phyloP scores from a whole-genome alignment of 805 yeast species.

The Kregervanrija delftensis region DNA sequence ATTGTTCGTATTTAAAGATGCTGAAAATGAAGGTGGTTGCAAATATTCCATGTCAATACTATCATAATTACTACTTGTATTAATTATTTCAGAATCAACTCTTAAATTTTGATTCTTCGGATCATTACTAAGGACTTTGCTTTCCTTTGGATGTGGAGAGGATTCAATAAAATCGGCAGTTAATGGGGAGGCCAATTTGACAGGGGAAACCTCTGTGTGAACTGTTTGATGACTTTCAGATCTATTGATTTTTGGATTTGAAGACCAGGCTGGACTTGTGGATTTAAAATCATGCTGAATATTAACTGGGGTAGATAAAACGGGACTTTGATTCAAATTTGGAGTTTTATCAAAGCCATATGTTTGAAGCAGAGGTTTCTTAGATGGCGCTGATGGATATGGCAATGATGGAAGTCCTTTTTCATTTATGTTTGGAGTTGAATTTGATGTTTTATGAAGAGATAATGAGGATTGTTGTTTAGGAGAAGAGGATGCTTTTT shows the following conservation, averaged over 20 bases:
- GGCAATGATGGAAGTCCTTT: slow-evolving; percentile 5
- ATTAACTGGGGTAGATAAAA: slow-evolving; percentile 4
- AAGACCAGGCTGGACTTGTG: slow-evolving; percentile 3
- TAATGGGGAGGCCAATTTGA: slow-evolving; percentile 8
- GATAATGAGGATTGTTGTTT: not conserved
- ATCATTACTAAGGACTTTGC: too few relatives aligned
- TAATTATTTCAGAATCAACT: not conserved
- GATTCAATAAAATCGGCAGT: slow-evolving; percentile 8
- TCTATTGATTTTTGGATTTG: slow-evolving; percentile 2
- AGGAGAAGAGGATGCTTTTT: not conserved
- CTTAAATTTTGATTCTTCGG: too few relatives aligned
- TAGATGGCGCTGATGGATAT: not conserved
- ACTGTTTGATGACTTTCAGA: slow-evolving; percentile 5
- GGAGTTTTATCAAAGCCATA: slow-evolving; percentile 17
- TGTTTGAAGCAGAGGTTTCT: slow-evolving; percentile 12
- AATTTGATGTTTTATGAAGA: slow-evolving; percentile 10
- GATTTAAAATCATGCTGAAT: not conserved
- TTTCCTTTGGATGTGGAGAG: not conserved
- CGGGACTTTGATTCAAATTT: slow-evolving; percentile 6
- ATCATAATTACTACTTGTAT: slow-evolving; percentile 5
- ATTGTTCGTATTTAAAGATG: too few relatives aligned
- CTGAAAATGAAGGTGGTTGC: not conserved
- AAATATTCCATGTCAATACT: not conserved
- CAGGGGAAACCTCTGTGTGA: slow-evolving; percentile 2
- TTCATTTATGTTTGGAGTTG: slow-evolving; percentile 3